These are phyloP conservation scores for Vaucheria bursata DNA, from an alignment of 352 stramenopile species.

Conservation along the genomic window DNA sequence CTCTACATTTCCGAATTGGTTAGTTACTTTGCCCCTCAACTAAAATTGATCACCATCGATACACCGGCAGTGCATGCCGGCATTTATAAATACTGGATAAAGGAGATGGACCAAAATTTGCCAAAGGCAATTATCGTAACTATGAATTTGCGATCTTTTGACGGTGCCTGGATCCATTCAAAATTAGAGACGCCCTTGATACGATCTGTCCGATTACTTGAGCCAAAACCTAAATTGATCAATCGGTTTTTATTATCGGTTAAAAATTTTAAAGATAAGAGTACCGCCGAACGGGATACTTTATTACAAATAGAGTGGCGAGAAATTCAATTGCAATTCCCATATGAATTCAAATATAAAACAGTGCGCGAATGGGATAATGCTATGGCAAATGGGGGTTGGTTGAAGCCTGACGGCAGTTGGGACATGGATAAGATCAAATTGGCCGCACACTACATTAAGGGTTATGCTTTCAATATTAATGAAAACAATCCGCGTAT, in stretches of 20 bases:
- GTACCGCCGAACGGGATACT: neutral
- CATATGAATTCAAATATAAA: constrained; percentile 1
- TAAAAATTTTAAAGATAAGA: neutral
- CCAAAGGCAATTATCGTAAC: neutral
- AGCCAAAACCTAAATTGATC: neutral
- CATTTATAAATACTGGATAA: neutral
- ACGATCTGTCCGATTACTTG: neutral
- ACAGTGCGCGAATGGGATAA: neutral
- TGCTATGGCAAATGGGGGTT: neutral
- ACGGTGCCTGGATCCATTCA: neutral
- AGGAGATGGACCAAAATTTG: neutral
- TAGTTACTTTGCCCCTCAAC: neutral
- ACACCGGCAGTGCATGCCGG: neutral
- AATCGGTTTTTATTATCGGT: neutral
- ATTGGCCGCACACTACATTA: neutral
- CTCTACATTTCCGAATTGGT: neutral
- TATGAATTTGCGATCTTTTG: neutral
- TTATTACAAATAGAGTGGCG: neutral
- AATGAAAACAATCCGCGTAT: neutral
- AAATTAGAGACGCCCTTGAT: neutral
- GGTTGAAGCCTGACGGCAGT: neutral
- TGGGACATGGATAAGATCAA: neutral
- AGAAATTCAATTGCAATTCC: neutral
- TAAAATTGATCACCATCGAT: neutral
- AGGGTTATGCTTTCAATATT: neutral